Conservation (phyloP, 208 protist species). For the Acanthamoeba healyi region DNA sequence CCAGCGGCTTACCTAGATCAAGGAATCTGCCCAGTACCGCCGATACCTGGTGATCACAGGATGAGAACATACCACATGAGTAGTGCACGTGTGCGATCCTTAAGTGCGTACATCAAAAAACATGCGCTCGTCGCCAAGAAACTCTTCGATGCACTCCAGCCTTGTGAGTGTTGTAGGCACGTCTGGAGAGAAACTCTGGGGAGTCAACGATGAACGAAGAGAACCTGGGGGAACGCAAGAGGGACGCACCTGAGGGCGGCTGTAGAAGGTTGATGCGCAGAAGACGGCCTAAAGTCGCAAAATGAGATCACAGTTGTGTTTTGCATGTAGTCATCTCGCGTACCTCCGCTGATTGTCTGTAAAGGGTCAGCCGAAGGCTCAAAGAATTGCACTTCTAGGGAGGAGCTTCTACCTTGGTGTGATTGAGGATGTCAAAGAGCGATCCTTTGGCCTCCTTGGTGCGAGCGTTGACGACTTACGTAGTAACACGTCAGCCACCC, state of each 20-base stretch:
- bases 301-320: no score
- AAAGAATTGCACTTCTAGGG: background rate
- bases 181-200: background rate
- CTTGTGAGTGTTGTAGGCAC: background rate
- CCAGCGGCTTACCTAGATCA: background rate
- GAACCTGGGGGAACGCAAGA: background rate
- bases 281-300: background rate
- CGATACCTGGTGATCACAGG: background rate
- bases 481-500: no score
- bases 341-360: constrained; percentile 21
- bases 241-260: constrained; percentile 1
- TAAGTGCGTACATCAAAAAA: constrained; percentile 38
- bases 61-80: background rate
- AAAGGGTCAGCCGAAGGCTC: background rate
- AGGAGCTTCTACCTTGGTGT: constrained; percentile 16
- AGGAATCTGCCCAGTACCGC: background rate
- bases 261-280: constrained; percentile 58
- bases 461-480: background rate
- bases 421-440: background rate
- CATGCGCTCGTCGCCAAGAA: constrained; percentile 22
- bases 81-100: no score
- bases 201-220: background rate
- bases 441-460: constrained; percentile 37
- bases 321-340: background rate
- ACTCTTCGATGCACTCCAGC: constrained; percentile 65